Evolutionary conservation across 139 green algal genomes (phyloP).

Genomic region (Chlamydomonas incerta): DNA sequence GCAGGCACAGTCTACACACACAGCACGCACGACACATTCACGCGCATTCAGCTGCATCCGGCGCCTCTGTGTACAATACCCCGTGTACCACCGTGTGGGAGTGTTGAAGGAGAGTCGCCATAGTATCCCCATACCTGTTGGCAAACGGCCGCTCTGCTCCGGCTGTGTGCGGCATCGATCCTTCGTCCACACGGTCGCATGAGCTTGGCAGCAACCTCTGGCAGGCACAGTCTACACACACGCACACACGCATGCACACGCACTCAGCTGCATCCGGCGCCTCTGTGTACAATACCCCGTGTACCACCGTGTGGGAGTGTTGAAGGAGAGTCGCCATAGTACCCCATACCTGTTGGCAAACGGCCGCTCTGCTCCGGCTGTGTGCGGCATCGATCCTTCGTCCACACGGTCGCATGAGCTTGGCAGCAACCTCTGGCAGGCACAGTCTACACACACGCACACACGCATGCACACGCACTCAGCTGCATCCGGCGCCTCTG

Average conservation of each 20-base stretch:
- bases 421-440: constrained; percentile 54
- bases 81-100: no score
- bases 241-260: no score
- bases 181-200: constrained; percentile 21
- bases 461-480: no score
- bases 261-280: background rate
- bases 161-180: constrained; percentile 36
- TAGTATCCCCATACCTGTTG: no score
- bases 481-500: no score
- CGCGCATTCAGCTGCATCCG: background rate
- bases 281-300: constrained; percentile 39
- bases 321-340: constrained; percentile 45
- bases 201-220: constrained; percentile 39
- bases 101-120: no score
- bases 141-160: background rate
- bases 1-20: constrained; percentile 64
- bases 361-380: constrained; percentile 21
- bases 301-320: constrained; percentile 11
- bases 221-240: no score
- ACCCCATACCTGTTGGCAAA: constrained; percentile 37
- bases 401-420: constrained; percentile 33
- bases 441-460: no score
- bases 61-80: constrained; percentile 11
- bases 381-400: constrained; percentile 55
- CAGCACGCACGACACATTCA: constrained; percentile 86